Percentiles rank a stretch among this genome's conserved stretches.
phyloP scores from a whole-genome alignment of 441 rosid genomes.

The Syzygium malaccense region DNA sequence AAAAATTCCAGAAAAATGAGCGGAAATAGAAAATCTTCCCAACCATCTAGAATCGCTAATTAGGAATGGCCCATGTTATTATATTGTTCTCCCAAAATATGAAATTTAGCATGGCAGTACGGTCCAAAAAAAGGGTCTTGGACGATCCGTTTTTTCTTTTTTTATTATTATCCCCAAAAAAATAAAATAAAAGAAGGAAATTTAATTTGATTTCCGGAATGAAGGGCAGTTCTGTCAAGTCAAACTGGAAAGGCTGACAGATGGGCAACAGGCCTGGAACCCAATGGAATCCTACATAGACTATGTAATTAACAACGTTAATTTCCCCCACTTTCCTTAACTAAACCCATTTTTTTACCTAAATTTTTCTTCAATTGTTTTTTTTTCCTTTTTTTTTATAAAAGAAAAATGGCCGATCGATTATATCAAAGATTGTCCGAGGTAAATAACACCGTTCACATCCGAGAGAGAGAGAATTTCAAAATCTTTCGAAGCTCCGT shows the following conservation, averaged over 20 bases:
- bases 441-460: background rate
- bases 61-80: background rate
- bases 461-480: background rate
- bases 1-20: background rate
- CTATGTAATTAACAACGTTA: background rate
- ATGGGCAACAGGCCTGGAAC: background rate
- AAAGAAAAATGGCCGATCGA: background rate
- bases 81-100: background rate
- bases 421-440: background rate
- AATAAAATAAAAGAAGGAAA: background rate
- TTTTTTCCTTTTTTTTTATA: background rate
- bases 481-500: slow-evolving; percentile 2
- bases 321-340: background rate
- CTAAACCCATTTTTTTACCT: background rate
- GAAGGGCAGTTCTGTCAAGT: background rate
- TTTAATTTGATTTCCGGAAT: background rate
- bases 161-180: background rate
- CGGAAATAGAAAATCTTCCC: background rate
- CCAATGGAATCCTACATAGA: background rate
- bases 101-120: background rate
- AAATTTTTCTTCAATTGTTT: background rate
- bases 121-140: background rate
- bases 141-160: background rate
- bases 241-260: background rate
- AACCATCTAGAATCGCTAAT: background rate